Base-by-base conservation (phyloP, 2,329 filamentous ascomycete species). In the Rhynchosporium secalis region DNA sequence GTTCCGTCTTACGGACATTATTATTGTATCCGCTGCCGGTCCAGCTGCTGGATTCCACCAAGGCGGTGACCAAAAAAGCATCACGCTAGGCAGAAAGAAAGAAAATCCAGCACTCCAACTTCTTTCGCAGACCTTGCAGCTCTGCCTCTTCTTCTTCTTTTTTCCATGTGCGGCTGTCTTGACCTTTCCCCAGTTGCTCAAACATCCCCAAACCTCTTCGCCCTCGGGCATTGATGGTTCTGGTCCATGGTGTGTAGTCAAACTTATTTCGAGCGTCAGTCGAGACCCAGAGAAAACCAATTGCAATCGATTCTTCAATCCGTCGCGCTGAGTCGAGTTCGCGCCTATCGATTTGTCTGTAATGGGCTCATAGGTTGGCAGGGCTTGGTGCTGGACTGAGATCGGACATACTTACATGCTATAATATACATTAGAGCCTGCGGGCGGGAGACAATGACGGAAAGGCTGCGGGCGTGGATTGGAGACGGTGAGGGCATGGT, bases 301-400 rank as follows among this genome's bases (percentile, higher is more conserved):
- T 94, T 92, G 89, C 89, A 91, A 80, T 76, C 60, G 45, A 61
- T 61, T 54, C 59, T 57, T 65, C 33, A 31, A 45, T 60, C 58
- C 36, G 29, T 47, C 52, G 62, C 60, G 60, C 54, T 46, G 45
- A 51, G 59, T 63, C 61, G 62, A 58, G 64, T 64, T 65, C 65
- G 63, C 61, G 56, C 56, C 51, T 47, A 60, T 55, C 62, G 66
- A 69, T 70, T 69, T 69, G 68, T 69, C 68, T 69, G 43, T 69
- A 62, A 69, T 65, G 66, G 68, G 68, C 68, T 69, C 66, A 64
- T 65, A 61, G 65, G 62, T 60, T 61, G 61, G 65, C 56, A 56
- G 66, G 67, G 66, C 70, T 65, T 66, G 66, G 70, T 68, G 71
- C 66, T 61, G 72, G 73, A 70, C 66, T 70, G 79, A 76, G 78